Conservation (phyloP, 73 alveolate genomes). For the Paramecium tetraurelia region DNA sequence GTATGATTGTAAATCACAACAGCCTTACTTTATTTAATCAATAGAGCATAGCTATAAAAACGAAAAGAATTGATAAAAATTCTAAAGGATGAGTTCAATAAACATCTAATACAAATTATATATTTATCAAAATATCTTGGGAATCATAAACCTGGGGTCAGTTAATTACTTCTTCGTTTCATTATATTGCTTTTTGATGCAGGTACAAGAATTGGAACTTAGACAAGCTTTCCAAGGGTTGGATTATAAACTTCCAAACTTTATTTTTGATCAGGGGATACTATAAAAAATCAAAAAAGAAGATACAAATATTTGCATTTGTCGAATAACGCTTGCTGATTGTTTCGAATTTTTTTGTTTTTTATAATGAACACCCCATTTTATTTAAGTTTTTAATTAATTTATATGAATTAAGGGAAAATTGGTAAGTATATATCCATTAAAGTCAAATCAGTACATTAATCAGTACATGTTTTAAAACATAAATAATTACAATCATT, state of each 20-base stretch:
- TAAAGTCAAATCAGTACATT: background rate
- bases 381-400: background rate
- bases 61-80: background rate
- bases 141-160: background rate
- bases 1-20: background rate
- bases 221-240: background rate
- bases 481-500: background rate
- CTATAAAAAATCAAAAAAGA: background rate
- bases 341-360: background rate
- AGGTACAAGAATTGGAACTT: conserved; percentile 32
- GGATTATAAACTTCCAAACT: conserved; percentile 11
- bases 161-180: background rate
- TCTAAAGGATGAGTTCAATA: background rate
- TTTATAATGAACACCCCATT: background rate
- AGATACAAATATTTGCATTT: background rate
- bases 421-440: background rate
- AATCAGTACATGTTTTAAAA: background rate
- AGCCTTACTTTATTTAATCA: background rate
- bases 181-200: background rate
- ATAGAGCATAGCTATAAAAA: background rate
- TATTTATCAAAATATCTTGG: background rate
- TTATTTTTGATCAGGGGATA: background rate
- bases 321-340: background rate
- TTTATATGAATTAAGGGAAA: background rate
- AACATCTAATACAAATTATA: background rate